Percentiles rank a stretch among this genome's conserved stretches.
These are phyloP conservation scores for Aegilops umbellulata DNA, from an alignment of 176 grass and related monocot genomes.

Conservation along the genomic window DNA sequence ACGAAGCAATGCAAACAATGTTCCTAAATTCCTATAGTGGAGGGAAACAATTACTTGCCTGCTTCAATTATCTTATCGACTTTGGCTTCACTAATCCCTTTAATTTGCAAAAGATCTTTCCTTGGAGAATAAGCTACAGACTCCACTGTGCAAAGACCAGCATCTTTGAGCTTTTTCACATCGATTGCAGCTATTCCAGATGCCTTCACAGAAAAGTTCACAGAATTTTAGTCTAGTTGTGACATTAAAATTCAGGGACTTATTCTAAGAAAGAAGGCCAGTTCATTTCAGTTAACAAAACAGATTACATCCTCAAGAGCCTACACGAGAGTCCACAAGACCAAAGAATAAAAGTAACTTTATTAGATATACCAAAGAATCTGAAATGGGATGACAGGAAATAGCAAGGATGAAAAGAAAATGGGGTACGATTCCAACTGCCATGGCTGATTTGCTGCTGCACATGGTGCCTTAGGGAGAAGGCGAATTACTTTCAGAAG, in stretches of 20 bases:
- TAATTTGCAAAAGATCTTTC: constrained; percentile 97
- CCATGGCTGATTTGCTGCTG: not conserved
- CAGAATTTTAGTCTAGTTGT: not conserved
- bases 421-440: not conserved
- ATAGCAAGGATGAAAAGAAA: not conserved
- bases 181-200: constrained; percentile 92
- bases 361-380: too few species aligned
- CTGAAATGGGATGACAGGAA: not conserved
- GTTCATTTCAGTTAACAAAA: constrained; percentile 8
- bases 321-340: not conserved
- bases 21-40: not conserved
- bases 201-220: constrained; percentile 47
- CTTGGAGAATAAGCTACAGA: constrained; percentile 78
- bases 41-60: constrained; percentile 42
- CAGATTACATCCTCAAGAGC: not conserved
- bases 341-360: not conserved
- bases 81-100: constrained; percentile 97
- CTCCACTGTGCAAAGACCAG: constrained; percentile 90
- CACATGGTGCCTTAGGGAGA: not conserved
- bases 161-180: constrained; percentile 95
- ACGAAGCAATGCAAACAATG: not conserved
- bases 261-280: not conserved
- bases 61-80: constrained; percentile 97
- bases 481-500: not conserved
- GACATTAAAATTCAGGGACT: not conserved